Base-by-base conservation (phyloP, 768 basidiomycete species). In the Boletus rubroflammeus region DNA sequence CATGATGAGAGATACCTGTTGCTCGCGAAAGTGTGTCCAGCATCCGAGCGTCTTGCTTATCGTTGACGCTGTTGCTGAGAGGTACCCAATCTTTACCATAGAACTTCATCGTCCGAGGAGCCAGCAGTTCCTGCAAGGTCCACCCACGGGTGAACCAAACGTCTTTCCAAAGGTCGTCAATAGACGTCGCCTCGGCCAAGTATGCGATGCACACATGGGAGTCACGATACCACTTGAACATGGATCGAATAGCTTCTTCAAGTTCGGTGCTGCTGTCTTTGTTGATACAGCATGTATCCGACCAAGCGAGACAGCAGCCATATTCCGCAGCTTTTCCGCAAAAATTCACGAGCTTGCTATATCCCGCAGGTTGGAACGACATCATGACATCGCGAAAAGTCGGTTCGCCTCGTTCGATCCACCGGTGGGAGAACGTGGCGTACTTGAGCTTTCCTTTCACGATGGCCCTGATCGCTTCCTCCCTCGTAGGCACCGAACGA, bases 261-360 rank as follows among this genome's bases (percentile, higher is more conserved):
- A 71, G 70, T 36, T 71, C 70, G 1, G 71, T 61, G 41, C 71
- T 71, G 47, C 70, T 71, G 8, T 69, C 62, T 7, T 71, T 72
- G 47, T 71, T 67, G 42, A 71, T 71, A 26, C 70, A 71, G 11
- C 65, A 70, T 15, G 72, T 73, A 32, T 73, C 71, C n/a, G 66
- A 68, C 70, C 70, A 73, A 31, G 66, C 72, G 3, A 69, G 57
- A 13, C 28, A 21, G 25, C 70, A 70, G 0, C 36, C 67, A 32
- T 69, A 71, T 35, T 63, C 67, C 0, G 51, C 58, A 21, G 69
- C 67, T 34, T 61, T 71, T 2, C 35, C 40, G 50, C 67, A 69
- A 23, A 68, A 71, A 6, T 55, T 54, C 21, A 39, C 55, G 15
- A 68, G 62, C 21, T 68, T 68, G 48, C 26, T 31, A 10, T 68